Percentiles rank a stretch among this genome's conserved stretches.
These are phyloP conservation scores for Arabidopsis suecica DNA, from an alignment of 345 rosid genomes.

Conservation along the genomic window DNA sequence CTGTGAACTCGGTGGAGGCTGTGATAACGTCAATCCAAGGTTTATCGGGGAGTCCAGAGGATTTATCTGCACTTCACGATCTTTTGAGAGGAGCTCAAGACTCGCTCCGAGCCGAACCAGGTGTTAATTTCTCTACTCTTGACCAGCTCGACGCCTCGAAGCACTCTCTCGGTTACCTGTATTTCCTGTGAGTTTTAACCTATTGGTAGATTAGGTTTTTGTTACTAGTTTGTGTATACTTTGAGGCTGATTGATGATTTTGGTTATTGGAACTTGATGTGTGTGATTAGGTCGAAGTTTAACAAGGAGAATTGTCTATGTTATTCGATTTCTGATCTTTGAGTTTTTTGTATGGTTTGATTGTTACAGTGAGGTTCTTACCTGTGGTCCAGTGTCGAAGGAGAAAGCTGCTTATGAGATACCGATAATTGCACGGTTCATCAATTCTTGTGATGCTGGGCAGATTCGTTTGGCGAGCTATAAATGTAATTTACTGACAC, in stretches of 20 bases:
- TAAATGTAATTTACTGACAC: slow-evolving; percentile 59
- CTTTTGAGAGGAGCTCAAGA: slow-evolving; percentile 59
- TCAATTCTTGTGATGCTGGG: slow-evolving; percentile 61
- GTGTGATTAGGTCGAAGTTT: slow-evolving; percentile 7
- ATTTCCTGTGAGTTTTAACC: slow-evolving; percentile 56
- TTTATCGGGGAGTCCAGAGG: slow-evolving; percentile 55
- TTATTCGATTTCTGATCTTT: background rate
- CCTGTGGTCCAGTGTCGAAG: slow-evolving; percentile 51
- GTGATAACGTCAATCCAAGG: slow-evolving; percentile 71
- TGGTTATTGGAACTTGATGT: background rate
- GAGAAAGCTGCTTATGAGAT: slow-evolving; percentile 59
- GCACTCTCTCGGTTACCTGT: slow-evolving; percentile 81
- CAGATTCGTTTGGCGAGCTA: slow-evolving; percentile 82
- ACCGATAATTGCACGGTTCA: slow-evolving; percentile 60
- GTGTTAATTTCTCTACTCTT: slow-evolving; percentile 54
- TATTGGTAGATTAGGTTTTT: slow-evolving; percentile 2
- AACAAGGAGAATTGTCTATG: background rate
- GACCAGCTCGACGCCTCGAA: slow-evolving; percentile 70
- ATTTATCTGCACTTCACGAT: slow-evolving; percentile 57
- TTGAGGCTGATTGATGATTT: background rate
- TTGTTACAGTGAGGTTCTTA: slow-evolving; percentile 59
- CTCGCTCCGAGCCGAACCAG: slow-evolving; percentile 55
- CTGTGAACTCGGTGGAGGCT: slow-evolving; percentile 54
- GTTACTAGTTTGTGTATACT: background rate
- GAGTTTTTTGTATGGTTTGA: background rate